These are phyloP conservation scores for Corrigiola litoralis DNA, from an alignment of 179 eudicot species.

Conservation along the genomic window DNA sequence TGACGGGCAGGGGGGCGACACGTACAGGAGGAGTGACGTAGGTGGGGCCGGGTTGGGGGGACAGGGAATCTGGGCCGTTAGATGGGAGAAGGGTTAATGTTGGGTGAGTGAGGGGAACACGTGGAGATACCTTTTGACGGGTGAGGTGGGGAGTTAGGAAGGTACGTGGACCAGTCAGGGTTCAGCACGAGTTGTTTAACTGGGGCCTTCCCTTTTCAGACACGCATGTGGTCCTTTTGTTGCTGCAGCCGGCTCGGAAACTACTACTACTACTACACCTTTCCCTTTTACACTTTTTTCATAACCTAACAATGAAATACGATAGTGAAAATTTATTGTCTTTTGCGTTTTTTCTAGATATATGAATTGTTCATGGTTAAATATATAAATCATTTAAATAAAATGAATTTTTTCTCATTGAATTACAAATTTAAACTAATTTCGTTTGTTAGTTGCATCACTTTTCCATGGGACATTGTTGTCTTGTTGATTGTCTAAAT, in stretches of 20 bases:
- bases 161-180: slow-evolving; percentile 33
- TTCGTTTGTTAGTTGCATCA: too few relatives aligned
- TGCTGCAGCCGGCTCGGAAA: background rate
- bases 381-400: too few relatives aligned
- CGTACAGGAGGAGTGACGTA: slow-evolving; percentile 39
- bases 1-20: slow-evolving; percentile 10
- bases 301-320: too few relatives aligned
- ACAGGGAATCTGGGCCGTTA: slow-evolving; percentile 17
- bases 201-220: slow-evolving; percentile 39
- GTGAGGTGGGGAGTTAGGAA: slow-evolving; percentile 17
- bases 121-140: slow-evolving; percentile 37
- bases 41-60: slow-evolving; percentile 13
- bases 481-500: too few relatives aligned
- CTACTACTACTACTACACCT: background rate
- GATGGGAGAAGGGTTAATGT: slow-evolving; percentile 20
- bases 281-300: background rate
- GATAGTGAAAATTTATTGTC: too few relatives aligned
- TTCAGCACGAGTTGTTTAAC: slow-evolving; percentile 13
- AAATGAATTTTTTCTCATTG: too few relatives aligned
- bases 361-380: too few relatives aligned
- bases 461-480: too few relatives aligned
- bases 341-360: too few relatives aligned
- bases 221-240: slow-evolving; percentile 69
- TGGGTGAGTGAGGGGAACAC: slow-evolving; percentile 18
- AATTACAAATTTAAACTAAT: too few relatives aligned